These are phyloP conservation scores for Aristolochia californica DNA, from an alignment of 164 flowering plant species.

Conservation along the genomic window DNA sequence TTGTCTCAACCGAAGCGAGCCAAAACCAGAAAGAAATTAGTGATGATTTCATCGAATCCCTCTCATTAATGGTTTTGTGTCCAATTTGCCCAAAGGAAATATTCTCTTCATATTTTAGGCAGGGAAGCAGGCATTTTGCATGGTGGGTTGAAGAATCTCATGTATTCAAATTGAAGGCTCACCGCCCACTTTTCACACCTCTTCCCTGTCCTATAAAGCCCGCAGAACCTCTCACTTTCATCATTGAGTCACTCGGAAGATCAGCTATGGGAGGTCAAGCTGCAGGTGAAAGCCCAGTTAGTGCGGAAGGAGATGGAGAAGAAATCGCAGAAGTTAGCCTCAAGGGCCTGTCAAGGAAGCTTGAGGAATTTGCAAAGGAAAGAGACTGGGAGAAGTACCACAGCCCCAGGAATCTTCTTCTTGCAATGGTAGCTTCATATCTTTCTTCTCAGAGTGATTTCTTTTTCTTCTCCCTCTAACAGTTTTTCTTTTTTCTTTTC, in stretches of 20 bases:
- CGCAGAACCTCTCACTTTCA: conserved; percentile 2
- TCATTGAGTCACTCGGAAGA: neutral
- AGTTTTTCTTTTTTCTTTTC: no score
- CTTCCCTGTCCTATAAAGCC: conserved; percentile 2
- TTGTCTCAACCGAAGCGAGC: no score
- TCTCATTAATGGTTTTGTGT: no score
- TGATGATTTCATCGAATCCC: no score
- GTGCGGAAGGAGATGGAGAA: conserved; percentile 4
- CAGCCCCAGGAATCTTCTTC: conserved; percentile 63
- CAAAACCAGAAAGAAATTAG: no score
- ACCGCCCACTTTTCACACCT: neutral
- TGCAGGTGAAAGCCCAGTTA: conserved; percentile 3
- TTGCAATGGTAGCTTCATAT: conserved; percentile 67
- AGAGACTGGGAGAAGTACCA: conserved; percentile 67
- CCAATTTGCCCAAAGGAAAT: no score
- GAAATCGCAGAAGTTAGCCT: conserved; percentile 25
- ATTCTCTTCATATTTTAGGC: neutral
- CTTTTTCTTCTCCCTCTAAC: no score
- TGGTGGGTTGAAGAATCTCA: neutral
- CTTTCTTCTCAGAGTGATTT: no score
- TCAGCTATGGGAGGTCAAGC: conserved; percentile 10
- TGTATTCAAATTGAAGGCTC: neutral
- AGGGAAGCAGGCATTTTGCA: neutral
- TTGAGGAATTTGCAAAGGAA: conserved; percentile 53
- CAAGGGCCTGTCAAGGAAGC: conserved; percentile 41